A percentile compares a stretch with the other conserved stretches of the same genome.
phyloP scores from a whole-genome alignment of 306 rosid species.

The Begonia loranthoides region DNA sequence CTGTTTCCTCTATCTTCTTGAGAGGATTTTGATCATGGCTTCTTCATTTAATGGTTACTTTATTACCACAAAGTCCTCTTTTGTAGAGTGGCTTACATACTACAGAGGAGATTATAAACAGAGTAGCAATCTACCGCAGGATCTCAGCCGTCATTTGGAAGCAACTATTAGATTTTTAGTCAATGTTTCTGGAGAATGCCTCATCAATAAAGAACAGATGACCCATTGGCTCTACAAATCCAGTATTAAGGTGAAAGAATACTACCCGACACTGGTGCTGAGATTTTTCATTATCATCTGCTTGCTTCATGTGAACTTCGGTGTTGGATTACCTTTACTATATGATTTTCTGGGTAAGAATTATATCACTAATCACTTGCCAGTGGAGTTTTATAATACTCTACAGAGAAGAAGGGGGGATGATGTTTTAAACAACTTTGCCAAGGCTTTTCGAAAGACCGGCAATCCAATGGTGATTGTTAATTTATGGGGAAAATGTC shows the following conservation, averaged over 20 bases:
- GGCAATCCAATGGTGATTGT: slow-evolving; percentile 41
- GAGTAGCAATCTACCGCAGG: slow-evolving; percentile 1
- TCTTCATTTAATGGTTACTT: slow-evolving; percentile 18
- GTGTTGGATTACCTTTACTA: slow-evolving; percentile 8
- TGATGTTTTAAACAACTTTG: slow-evolving; percentile 14
- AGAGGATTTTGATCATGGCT: slow-evolving; percentile 38
- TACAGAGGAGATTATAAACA: slow-evolving; percentile 15
- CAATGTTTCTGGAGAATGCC: slow-evolving; percentile 2
- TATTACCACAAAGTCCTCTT: slow-evolving; percentile 39
- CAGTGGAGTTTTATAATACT: slow-evolving; percentile 16
- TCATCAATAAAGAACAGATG: slow-evolving; percentile 8
- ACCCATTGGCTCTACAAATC: slow-evolving; percentile 28
- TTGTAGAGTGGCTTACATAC: slow-evolving; percentile 48
- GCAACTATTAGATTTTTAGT: slow-evolving; percentile 11
- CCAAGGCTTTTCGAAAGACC: slow-evolving; percentile 28
- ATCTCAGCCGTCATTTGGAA: neutral
- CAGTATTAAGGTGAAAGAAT: neutral
- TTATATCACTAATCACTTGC: slow-evolving; percentile 18
- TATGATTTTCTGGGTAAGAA: slow-evolving; percentile 9
- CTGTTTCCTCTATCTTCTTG: slow-evolving; percentile 58
- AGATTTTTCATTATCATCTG: slow-evolving; percentile 31
- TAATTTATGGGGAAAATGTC: slow-evolving; percentile 7
- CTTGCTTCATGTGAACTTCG: slow-evolving; percentile 27
- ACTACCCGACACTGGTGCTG: slow-evolving; percentile 23
- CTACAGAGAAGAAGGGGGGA: slow-evolving; percentile 12